A percentile compares a stretch with the other conserved stretches of the same genome.
phyloP scores from a whole-genome alignment of 768 basidiomycete species.

The Lentinus brumalis region DNA sequence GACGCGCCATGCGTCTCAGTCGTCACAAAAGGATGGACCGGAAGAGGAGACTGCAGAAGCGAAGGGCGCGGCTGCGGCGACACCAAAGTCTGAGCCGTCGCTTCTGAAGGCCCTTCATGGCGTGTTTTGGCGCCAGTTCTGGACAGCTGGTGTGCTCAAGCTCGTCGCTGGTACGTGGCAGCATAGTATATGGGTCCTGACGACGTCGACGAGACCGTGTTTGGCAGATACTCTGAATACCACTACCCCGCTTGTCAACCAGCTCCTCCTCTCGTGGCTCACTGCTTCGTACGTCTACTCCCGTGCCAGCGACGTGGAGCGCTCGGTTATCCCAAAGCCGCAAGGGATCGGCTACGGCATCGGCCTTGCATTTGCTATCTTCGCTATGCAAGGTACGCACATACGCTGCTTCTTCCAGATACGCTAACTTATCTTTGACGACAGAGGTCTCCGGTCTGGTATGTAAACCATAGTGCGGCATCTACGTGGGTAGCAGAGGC shows the following conservation, averaged over 20 bases:
- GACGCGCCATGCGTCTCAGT: background rate
- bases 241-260: slow-evolving; percentile 57
- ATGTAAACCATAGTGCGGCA: slow-evolving; percentile 2
- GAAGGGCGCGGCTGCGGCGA: slow-evolving; percentile 3
- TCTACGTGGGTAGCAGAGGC: background rate
- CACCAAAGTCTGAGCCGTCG: slow-evolving; percentile 46
- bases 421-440: background rate
- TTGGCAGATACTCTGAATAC: slow-evolving; percentile 48
- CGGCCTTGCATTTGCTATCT: slow-evolving; percentile 58
- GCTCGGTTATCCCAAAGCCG: slow-evolving; percentile 40
- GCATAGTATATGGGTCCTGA: background rate
- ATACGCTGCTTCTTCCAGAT: background rate
- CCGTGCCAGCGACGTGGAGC: slow-evolving; percentile 39
- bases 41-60: background rate
- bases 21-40: background rate
- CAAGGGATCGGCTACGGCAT: slow-evolving; percentile 61
- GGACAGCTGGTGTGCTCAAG: slow-evolving; percentile 50
- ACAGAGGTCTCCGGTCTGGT: slow-evolving; percentile 39
- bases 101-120: slow-evolving; percentile 49
- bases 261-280: slow-evolving; percentile 62
- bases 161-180: slow-evolving; percentile 36
- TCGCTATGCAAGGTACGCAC: slow-evolving; percentile 57
- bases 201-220: too few relatives aligned
- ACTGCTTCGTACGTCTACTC: slow-evolving; percentile 47
- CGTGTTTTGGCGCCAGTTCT: slow-evolving; percentile 50